Evolutionary conservation across 352 stramenopile genomes (phyloP).

Genomic region (Globisporangium cystogenes): DNA sequence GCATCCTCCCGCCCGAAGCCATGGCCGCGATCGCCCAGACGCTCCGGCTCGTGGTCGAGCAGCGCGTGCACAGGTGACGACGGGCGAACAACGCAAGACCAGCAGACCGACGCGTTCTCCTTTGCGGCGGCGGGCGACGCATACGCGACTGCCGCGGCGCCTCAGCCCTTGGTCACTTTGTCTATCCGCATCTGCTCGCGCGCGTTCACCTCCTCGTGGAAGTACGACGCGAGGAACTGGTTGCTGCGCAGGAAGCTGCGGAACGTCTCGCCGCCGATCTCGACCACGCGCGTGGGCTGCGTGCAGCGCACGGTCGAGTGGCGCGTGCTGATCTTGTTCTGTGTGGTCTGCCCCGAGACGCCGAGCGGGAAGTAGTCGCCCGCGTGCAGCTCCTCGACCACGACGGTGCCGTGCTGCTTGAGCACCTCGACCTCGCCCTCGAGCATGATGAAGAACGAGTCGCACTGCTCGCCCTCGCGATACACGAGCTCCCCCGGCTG

Average conservation of each 20-base stretch:
- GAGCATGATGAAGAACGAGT: conserved; percentile 79
- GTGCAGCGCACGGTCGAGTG: conserved; percentile 71
- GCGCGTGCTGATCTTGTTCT: conserved; percentile 61
- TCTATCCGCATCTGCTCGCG: conserved; percentile 59
- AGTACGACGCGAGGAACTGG: conserved; percentile 79
- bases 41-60: conserved; percentile 16
- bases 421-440: conserved; percentile 71
- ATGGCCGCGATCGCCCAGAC: conserved; percentile 28
- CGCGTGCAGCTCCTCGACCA: conserved; percentile 63
- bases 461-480: conserved; percentile 64
- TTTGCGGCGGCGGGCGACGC: too few species aligned
- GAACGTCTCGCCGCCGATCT: conserved; percentile 79
- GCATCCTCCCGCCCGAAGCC: conserved; percentile 33
- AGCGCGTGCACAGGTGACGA: neutral
- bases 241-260: conserved; percentile 81
- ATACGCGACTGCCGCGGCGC: too few species aligned
- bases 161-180: conserved; percentile 25
- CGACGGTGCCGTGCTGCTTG: conserved; percentile 51
- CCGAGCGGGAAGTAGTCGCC: conserved; percentile 82
- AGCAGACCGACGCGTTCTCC: too few species aligned
- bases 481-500: conserved; percentile 66
- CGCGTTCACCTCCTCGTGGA: conserved; percentile 60
- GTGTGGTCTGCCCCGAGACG: conserved; percentile 58
- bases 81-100: neutral
- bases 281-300: conserved; percentile 59